Percentiles rank a stretch among this genome's conserved stretches.
Conservation (phyloP, 768 basidiomycete genomes). For the Mycena belliarum region DNA sequence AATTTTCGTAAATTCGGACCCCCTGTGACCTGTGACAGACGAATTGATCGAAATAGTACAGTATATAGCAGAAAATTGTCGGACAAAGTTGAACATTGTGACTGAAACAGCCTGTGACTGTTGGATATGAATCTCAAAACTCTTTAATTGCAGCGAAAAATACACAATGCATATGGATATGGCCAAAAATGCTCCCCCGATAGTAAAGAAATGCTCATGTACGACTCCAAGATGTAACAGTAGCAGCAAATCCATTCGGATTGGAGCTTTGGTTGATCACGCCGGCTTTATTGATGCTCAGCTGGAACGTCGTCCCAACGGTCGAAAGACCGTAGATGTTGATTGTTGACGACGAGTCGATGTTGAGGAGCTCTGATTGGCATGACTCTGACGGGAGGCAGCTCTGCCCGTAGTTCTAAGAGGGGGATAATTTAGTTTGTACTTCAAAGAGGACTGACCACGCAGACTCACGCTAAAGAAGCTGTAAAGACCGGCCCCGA, state of each 20-base stretch:
- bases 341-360: constrained; percentile 52
- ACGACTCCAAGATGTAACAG: constrained; percentile 17
- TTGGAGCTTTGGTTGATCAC: constrained; percentile 53
- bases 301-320: constrained; percentile 50
- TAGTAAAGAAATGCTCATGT: too few species aligned
- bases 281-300: constrained; percentile 48
- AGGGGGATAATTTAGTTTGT: not conserved
- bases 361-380: constrained; percentile 56
- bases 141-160: too few species aligned
- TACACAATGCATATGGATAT: too few species aligned
- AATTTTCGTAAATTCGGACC: too few species aligned
- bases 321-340: constrained; percentile 62
- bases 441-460: not conserved
- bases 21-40: too few species aligned
- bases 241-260: constrained; percentile 38
- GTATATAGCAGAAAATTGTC: too few species aligned
- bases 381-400: constrained; percentile 50
- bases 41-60: too few species aligned
- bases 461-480: constrained; percentile 50
- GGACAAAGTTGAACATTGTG: too few species aligned
- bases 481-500: constrained; percentile 71
- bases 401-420: constrained; percentile 46
- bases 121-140: too few species aligned
- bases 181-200: too few species aligned
- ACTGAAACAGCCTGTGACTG: too few species aligned